phyloP scores from a whole-genome alignment of 805 yeast genomes.

The Dipodascus geniculatus region DNA sequence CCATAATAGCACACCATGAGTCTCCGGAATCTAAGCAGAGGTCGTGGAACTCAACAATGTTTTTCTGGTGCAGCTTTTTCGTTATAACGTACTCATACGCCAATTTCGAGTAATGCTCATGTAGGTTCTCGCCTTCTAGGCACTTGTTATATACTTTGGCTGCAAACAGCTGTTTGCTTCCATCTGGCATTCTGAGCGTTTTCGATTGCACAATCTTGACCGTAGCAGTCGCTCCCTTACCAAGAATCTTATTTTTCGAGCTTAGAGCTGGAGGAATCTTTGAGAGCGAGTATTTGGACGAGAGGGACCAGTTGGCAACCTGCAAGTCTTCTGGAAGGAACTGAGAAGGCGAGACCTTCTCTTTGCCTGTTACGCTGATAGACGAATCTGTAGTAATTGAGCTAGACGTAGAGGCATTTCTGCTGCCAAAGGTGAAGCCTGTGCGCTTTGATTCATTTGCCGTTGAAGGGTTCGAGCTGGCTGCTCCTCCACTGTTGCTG shows the following conservation, averaged over 20 bases:
- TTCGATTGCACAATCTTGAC: constrained; percentile 17
- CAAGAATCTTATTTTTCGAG: constrained; percentile 17
- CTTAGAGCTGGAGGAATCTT: constrained; percentile 8
- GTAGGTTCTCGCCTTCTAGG: constrained; percentile 41
- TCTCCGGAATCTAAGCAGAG: constrained; percentile 26
- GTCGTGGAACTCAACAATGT: constrained; percentile 68
- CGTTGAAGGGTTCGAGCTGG: neutral
- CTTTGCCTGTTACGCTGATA: neutral
- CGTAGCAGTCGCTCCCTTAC: constrained; percentile 26
- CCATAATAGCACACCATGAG: constrained; percentile 37
- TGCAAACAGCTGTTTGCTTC: constrained; percentile 40
- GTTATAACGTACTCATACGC: constrained; percentile 79
- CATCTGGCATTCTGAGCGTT: constrained; percentile 8
- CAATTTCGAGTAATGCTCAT: constrained; percentile 52
- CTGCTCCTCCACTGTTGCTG: no score
- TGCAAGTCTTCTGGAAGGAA: constrained; percentile 12
- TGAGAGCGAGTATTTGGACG: constrained; percentile 13
- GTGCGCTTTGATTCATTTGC: neutral
- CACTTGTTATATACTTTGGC: constrained; percentile 74
- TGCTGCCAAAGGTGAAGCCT: neutral
- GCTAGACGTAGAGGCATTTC: constrained; percentile 1
- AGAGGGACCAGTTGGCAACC: constrained; percentile 9
- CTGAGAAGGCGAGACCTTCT: constrained; percentile 7
- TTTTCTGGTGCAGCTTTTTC: constrained; percentile 62
- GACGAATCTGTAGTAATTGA: neutral